phyloP scores from a whole-genome alignment of 768 basidiomycete species.

The Sutorius australiensis region DNA sequence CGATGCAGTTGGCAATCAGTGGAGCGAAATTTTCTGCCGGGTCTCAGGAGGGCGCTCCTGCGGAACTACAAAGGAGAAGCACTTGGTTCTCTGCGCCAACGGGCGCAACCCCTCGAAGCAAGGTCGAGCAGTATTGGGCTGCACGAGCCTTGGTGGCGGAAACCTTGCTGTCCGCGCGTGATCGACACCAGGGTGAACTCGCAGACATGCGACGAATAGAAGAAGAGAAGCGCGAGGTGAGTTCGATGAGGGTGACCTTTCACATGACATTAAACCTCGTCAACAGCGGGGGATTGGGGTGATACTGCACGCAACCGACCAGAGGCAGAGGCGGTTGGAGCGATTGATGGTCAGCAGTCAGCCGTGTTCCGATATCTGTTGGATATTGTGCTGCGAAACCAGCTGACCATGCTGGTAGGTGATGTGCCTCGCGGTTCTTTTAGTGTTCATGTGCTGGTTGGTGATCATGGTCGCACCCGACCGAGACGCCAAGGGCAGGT shows the following conservation, averaged over 20 bases:
- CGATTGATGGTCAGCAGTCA: slow-evolving; percentile 44
- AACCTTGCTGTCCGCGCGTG: slow-evolving; percentile 48
- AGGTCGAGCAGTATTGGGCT: slow-evolving; percentile 62
- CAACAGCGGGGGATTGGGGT: slow-evolving; percentile 42
- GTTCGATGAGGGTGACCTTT: slow-evolving; percentile 13
- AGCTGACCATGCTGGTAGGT: slow-evolving; percentile 17
- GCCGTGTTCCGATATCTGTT: background rate
- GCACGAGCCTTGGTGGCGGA: slow-evolving; percentile 64
- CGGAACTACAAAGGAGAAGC: slow-evolving; percentile 4
- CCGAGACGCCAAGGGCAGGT: slow-evolving; percentile 7
- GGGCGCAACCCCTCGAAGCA: slow-evolving; percentile 24
- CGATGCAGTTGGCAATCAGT: slow-evolving; percentile 28
- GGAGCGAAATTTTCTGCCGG: slow-evolving; percentile 1
- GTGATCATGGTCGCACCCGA: slow-evolving; percentile 16
- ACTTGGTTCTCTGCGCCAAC: slow-evolving; percentile 21
- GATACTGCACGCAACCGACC: slow-evolving; percentile 41
- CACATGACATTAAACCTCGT: background rate
- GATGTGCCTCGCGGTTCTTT: slow-evolving; percentile 21
- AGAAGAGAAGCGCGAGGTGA: slow-evolving; percentile 46
- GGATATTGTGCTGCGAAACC: slow-evolving; percentile 3
- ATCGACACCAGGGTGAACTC: slow-evolving; percentile 49
- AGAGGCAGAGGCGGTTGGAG: slow-evolving; percentile 49
- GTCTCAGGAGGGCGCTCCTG: background rate
- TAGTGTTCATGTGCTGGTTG: slow-evolving; percentile 21
- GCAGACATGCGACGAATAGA: slow-evolving; percentile 37